A percentile compares a stretch with the other conserved stretches of the same genome.
phyloP scores from a whole-genome alignment of 2,329 filamentous ascomycete species.

The Davidsoniella neocaledoniae region DNA sequence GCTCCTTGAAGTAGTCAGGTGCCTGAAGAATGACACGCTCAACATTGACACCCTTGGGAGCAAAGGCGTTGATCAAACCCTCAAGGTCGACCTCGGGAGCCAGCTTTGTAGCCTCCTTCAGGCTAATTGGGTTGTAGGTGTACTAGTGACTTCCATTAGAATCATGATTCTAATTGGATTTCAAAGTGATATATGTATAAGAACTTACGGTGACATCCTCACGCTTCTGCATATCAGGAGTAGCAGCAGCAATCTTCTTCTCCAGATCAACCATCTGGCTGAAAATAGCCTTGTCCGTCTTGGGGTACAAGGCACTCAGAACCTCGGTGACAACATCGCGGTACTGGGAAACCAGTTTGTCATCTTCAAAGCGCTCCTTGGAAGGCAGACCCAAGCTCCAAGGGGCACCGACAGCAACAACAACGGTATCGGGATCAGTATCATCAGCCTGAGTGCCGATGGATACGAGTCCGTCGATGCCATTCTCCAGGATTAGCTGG shows the following conservation, averaged over 20 bases:
- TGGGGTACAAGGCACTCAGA: slow-evolving; percentile 19
- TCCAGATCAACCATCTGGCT: slow-evolving; percentile 36
- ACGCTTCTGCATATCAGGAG: slow-evolving; percentile 39
- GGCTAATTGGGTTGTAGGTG: slow-evolving; percentile 46
- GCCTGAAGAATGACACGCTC: slow-evolving; percentile 41
- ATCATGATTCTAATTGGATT: background rate
- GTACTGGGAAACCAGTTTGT: slow-evolving; percentile 35
- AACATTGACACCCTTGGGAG: slow-evolving; percentile 17
- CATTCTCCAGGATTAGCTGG: slow-evolving; percentile 28
- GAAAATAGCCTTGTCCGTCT: slow-evolving; percentile 24
- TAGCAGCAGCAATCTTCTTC: slow-evolving; percentile 41
- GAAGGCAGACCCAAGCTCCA: slow-evolving; percentile 41
- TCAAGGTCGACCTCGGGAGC: slow-evolving; percentile 39
- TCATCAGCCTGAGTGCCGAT: slow-evolving; percentile 26
- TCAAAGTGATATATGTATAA: background rate
- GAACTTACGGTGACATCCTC: slow-evolving; percentile 38
- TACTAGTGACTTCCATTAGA: slow-evolving; percentile 22
- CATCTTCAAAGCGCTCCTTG: slow-evolving; percentile 43
- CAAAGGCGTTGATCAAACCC: slow-evolving; percentile 32
- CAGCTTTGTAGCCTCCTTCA: slow-evolving; percentile 37
- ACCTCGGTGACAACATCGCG: slow-evolving; percentile 17
- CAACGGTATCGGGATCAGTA: slow-evolving; percentile 23
- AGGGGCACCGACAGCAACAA: slow-evolving; percentile 26
- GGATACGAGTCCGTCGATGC: slow-evolving; percentile 24
- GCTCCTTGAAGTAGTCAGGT: slow-evolving; percentile 40